phyloP scores from a whole-genome alignment of 2,329 filamentous ascomycete genomes.

The Fusarium gaditjirri region DNA sequence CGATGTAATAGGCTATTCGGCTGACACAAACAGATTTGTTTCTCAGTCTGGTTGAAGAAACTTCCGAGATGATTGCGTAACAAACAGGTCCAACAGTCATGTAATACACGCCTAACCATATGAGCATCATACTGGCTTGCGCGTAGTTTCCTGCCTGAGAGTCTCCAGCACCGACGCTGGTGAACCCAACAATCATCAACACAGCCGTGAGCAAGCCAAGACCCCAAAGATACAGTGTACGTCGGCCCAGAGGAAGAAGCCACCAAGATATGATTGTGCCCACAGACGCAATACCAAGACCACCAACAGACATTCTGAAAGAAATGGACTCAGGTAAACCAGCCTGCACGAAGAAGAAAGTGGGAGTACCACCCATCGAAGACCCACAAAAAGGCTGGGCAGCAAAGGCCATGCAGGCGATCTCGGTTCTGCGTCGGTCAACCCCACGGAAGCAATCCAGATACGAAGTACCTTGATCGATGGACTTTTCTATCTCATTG shows the following conservation, averaged over 20 bases:
- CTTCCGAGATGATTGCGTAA: constrained; percentile 54
- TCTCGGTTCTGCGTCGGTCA: constrained; percentile 58
- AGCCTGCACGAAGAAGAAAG: constrained; percentile 60
- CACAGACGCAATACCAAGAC: constrained; percentile 30
- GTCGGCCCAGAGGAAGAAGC: constrained; percentile 26
- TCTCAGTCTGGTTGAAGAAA: constrained; percentile 51
- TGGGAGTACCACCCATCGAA: constrained; percentile 55
- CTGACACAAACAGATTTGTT: constrained; percentile 53
- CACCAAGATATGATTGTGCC: constrained; percentile 33
- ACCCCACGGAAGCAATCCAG: constrained; percentile 60
- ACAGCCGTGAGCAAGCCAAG: constrained; percentile 11
- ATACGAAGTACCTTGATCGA: constrained; percentile 46
- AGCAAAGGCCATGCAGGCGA: constrained; percentile 54
- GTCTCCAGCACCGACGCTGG: constrained; percentile 43
- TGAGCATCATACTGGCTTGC: constrained; percentile 51
- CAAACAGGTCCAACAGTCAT: constrained; percentile 54
- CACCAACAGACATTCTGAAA: constrained; percentile 32
- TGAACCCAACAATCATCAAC: constrained; percentile 21
- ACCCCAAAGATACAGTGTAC: constrained; percentile 29
- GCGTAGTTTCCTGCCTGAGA: constrained; percentile 20
- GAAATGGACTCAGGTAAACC: constrained; percentile 44
- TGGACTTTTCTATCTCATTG: constrained; percentile 53
- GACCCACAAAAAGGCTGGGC: constrained; percentile 55
- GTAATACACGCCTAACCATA: constrained; percentile 54
- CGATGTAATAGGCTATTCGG: constrained; percentile 42